These are phyloP conservation scores for Lactarius akahatsu DNA, from an alignment of 768 basidiomycete genomes.

Conservation along the genomic window DNA sequence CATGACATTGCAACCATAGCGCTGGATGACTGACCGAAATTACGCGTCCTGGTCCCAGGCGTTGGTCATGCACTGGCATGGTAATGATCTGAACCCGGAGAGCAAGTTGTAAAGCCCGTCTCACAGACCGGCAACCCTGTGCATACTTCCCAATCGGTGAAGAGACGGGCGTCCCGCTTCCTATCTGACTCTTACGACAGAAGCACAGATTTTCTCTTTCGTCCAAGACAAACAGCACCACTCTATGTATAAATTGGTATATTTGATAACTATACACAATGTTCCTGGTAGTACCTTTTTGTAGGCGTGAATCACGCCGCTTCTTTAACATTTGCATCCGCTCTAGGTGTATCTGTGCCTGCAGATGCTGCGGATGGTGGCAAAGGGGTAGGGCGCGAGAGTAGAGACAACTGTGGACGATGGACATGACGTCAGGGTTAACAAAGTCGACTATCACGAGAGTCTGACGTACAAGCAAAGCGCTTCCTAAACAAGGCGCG, in stretches of 20 bases:
- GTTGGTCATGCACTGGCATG: not conserved
- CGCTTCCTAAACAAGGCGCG: constrained; percentile 28
- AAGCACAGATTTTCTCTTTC: not conserved
- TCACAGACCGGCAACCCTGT: constrained; percentile 10
- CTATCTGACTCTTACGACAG: not conserved
- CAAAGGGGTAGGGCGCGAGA: constrained; percentile 24
- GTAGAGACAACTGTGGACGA: constrained; percentile 21
- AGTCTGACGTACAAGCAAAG: constrained; percentile 25
- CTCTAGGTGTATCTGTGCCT: constrained; percentile 1
- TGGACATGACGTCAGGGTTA: constrained; percentile 15
- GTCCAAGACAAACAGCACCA: constrained; percentile 5
- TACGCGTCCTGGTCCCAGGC: not conserved
- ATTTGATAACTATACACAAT: constrained; percentile 19
- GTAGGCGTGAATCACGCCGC: constrained; percentile 7
- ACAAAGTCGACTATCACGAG: not conserved
- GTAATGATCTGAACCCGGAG: not conserved
- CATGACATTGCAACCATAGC: not conserved
- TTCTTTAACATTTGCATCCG: constrained; percentile 7
- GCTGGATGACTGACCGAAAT: not conserved
- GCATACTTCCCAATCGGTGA: not conserved
- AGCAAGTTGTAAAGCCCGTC: not conserved
- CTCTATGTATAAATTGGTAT: constrained; percentile 7
- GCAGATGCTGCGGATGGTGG: constrained; percentile 7
- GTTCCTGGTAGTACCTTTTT: not conserved
- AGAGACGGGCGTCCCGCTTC: not conserved